phyloP scores from a whole-genome alignment of 2,329 filamentous ascomycete genomes.

The Curvularia verruculosa region DNA sequence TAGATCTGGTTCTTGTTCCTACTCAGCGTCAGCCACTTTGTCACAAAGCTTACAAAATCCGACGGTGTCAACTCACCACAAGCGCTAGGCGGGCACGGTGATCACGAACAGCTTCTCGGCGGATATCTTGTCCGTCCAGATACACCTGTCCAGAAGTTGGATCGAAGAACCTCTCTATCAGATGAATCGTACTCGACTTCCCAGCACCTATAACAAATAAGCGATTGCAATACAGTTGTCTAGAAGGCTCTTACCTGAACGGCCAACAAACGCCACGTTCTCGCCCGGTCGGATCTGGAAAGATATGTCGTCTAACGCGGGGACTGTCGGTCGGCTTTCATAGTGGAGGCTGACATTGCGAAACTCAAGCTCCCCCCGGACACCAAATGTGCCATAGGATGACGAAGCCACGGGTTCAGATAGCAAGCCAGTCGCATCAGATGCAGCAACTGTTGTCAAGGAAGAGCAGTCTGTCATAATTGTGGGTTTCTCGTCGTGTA shows the following conservation, averaged over 20 bases:
- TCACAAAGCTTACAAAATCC: background rate
- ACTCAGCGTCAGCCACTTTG: conserved; percentile 1
- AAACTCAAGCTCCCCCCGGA: conserved; percentile 42
- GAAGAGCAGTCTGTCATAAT: conserved; percentile 39
- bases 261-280: conserved; percentile 52
- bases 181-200: conserved; percentile 54
- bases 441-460: background rate
- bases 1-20: conserved; percentile 53
- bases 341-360: conserved; percentile 44
- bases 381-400: conserved; percentile 28
- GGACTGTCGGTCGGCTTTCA: conserved; percentile 36
- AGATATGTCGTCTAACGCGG: conserved; percentile 48
- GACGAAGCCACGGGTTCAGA: conserved; percentile 21
- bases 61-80: conserved; percentile 36
- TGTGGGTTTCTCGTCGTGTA: conserved; percentile 50
- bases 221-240: background rate
- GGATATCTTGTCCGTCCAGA: conserved; percentile 53
- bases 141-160: conserved; percentile 48
- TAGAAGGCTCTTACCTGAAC: conserved; percentile 36
- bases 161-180: conserved; percentile 57
- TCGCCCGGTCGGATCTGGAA: conserved; percentile 48
- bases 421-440: conserved; percentile 17
- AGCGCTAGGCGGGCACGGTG: conserved; percentile 51
- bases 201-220: conserved; percentile 43
- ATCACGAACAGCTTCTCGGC: conserved; percentile 43